Percentiles rank a stretch among this genome's conserved stretches.
These are phyloP conservation scores for Prunus salicina DNA, from an alignment of 306 rosid genomes.

Conservation along the genomic window DNA sequence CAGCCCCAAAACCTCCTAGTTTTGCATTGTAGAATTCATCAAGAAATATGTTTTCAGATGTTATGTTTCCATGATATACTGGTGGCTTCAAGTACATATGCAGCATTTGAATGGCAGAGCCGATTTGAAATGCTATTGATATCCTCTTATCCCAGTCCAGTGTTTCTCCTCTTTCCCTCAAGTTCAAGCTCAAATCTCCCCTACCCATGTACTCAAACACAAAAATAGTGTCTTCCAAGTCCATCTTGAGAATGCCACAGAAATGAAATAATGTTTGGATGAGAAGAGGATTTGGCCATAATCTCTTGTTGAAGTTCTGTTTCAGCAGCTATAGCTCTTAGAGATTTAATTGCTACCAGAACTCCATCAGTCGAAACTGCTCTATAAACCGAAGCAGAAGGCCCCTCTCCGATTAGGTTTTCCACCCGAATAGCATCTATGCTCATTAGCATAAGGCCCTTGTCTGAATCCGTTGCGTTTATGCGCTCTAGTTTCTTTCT, in stretches of 20 bases:
- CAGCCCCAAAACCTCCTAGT: conserved; percentile 3
- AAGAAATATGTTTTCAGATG: not conserved
- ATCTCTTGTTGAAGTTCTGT: conserved; percentile 5
- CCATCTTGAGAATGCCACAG: not conserved
- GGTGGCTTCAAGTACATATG: not conserved
- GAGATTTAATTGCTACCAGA: not conserved
- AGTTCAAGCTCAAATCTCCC: conserved; percentile 3
- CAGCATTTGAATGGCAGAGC: conserved; percentile 9
- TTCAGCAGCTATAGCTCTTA: not conserved
- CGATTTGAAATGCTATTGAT: not conserved
- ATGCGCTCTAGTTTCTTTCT: not conserved
- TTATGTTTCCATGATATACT: not conserved
- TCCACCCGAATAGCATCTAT: not conserved
- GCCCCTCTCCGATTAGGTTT: conserved; percentile 8
- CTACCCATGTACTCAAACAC: not conserved
- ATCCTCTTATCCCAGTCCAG: conserved; percentile 9
- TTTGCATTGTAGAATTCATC: conserved; percentile 5
- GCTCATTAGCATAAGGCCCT: not conserved
- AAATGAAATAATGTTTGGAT: conserved; percentile 1
- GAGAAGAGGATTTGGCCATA: not conserved
- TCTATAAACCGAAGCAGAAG: not conserved
- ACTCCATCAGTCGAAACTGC: not conserved
- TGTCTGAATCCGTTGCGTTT: not conserved
- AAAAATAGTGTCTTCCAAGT: not conserved
- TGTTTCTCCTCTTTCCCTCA: conserved; percentile 2